These are phyloP conservation scores for Marsdenia floribunda DNA, from an alignment of 257 asterid species.

Conservation along the genomic window DNA sequence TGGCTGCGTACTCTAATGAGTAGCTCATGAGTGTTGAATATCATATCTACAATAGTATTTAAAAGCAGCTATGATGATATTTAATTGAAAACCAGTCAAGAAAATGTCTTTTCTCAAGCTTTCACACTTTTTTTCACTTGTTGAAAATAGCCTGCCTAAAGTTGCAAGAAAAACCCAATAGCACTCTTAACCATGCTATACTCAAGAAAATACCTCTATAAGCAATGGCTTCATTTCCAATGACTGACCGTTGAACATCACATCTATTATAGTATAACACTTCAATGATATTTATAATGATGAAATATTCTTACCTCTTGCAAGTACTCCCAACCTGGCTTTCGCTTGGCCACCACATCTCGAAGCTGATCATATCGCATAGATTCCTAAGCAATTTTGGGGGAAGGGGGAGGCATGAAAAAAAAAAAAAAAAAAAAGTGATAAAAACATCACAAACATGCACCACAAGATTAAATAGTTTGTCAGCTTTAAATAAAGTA, in stretches of 20 bases:
- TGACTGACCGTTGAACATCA: not conserved
- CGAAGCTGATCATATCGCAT: constrained; percentile 89
- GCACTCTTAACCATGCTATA: not conserved
- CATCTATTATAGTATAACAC: not conserved
- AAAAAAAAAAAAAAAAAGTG: not conserved
- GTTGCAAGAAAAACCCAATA: not conserved
- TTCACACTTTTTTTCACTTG: not conserved
- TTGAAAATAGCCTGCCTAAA: not conserved
- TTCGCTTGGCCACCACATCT: constrained; percentile 69
- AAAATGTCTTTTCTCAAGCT: not conserved
- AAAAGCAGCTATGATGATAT: not conserved
- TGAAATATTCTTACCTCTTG: constrained; percentile 58
- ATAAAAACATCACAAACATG: not conserved
- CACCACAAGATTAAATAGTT: not conserved
- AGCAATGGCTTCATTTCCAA: not conserved
- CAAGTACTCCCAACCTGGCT: constrained; percentile 97
- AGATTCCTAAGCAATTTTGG: constrained; percentile 54
- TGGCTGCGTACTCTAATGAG: not conserved
- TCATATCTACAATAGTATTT: not conserved
- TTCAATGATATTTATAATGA: constrained; percentile 3
- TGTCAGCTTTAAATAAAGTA: not conserved
- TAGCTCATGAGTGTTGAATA: too few relatives aligned
- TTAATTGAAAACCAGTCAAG: not conserved
- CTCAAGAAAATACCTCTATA: not conserved
- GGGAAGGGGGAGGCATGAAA: not conserved